Conservation (phyloP, 1,139 yeast species). For the Saccharomyces uvarum region DNA sequence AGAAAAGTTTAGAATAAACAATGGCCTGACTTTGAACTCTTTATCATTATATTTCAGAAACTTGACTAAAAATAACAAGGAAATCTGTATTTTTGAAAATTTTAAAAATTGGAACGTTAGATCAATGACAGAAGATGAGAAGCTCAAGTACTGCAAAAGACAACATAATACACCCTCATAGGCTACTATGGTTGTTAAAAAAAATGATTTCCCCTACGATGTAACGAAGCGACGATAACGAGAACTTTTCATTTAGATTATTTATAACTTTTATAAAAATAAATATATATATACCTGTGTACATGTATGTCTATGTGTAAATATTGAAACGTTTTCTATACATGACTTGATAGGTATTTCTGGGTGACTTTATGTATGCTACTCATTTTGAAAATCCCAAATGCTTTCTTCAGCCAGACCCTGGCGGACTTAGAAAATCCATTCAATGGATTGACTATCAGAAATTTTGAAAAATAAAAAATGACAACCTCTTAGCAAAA, state of each 20-base stretch:
- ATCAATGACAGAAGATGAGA: constrained; percentile 29
- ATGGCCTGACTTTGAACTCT: constrained; percentile 30
- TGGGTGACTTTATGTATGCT: neutral
- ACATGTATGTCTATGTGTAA: neutral
- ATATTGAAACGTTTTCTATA: neutral
- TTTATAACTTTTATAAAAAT: neutral
- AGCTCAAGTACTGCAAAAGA: constrained; percentile 28
- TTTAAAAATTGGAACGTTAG: constrained; percentile 28
- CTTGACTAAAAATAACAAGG: constrained; percentile 26
- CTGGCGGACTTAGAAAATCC: neutral
- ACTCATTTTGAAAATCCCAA: neutral
- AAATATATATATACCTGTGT: neutral
- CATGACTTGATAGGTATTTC: neutral
- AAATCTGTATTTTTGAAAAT: constrained; percentile 29
- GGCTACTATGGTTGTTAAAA: neutral
- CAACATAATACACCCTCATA: constrained; percentile 13
- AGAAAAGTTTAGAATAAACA: constrained; percentile 31
- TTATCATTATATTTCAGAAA: constrained; percentile 30
- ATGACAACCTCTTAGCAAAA: neutral
- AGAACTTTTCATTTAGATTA: neutral
- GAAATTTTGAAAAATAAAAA: neutral
- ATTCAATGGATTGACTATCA: neutral
- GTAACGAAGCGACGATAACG: neutral
- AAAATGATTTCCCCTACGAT: neutral
- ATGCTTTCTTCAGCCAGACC: neutral